Evolutionary conservation across 1,284 basidiomycete species (phyloP), one percentile per base, ranked within the genome.

Genomic region (Vanrija humicola): DNA sequence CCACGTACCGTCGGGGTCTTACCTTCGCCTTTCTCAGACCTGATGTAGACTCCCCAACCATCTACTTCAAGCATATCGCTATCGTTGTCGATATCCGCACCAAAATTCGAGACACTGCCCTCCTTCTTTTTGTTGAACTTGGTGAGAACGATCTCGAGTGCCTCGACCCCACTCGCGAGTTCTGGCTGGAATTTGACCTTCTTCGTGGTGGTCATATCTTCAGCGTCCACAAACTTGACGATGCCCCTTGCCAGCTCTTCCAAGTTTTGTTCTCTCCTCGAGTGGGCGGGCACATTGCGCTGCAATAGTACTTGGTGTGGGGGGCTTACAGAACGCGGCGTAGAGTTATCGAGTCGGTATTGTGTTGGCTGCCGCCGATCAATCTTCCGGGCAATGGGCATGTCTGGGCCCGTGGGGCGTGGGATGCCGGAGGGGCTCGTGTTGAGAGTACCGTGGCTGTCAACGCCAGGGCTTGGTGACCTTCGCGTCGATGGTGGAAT

Each of bases 191-290:
- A 12, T 91, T 93, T 86, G 58, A 97, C 84, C 0, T 86, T 88
- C 44, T 82, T 82, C 21, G 86, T 85, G 34, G 34, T 34, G 50
- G 86, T 76, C 76, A 84, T 76, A 48, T 89, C 88, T 19, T 90
- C 91, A 2, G 86, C 85, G 49, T 91, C 80, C 43, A 85, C 80
- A 70, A 96, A 94, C 73, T 90, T 95, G 68, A 96, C 86, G 15
- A 90, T 78, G 70, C 88, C 89, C 48, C 86, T 28, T 28, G 34
- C 5, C 12, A 29, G 28, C 28, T 29, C 28, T 7, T 23, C 5
- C 2, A 34, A 15, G 34, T 34, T 34, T 34, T 12, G 34, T 14
- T 34, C 14, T 34, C 34, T 34, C 28, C 28, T 28, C 12, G 12
- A 12, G 9, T 34, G 14, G 4, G 34, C 12, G 14, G 4, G 14